These are phyloP conservation scores for Lagenidium sp. DNA, from an alignment of 352 stramenopile genomes.

Conservation along the genomic window DNA sequence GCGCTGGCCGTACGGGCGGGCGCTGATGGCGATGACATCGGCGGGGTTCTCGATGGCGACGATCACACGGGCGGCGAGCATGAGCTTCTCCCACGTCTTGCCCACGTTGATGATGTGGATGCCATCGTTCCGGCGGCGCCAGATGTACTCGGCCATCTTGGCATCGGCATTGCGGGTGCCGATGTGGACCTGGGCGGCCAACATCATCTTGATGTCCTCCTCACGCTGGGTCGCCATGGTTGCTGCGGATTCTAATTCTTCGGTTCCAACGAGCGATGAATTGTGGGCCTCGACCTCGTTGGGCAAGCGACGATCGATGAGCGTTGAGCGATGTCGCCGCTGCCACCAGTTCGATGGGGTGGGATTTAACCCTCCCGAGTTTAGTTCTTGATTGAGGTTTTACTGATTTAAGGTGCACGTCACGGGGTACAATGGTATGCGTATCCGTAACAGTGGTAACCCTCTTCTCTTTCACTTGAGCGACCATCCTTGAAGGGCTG, in stretches of 20 bases:
- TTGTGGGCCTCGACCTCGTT: constrained; percentile 17
- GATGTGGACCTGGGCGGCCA: constrained; percentile 99
- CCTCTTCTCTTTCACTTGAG: too few species aligned
- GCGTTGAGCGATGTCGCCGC: background rate
- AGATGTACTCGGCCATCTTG: constrained; percentile 99
- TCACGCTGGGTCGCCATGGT: constrained; percentile 89
- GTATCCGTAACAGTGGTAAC: too few species aligned
- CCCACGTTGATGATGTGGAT: constrained; percentile 99
- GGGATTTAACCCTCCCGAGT: too few species aligned
- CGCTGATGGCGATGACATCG: constrained; percentile 99
- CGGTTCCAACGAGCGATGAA: constrained; percentile 49
- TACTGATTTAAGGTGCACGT: constrained; percentile 5
- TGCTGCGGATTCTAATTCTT: constrained; percentile 20
- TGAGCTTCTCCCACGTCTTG: constrained; percentile 99
- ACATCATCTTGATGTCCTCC: constrained; percentile 99
- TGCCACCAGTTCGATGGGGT: constrained; percentile 1
- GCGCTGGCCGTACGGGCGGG: constrained; percentile 98
- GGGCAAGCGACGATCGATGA: background rate
- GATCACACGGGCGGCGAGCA: constrained; percentile 99
- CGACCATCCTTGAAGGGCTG: too few species aligned
- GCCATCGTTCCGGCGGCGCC: constrained; percentile 96
- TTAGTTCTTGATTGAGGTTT: too few species aligned
- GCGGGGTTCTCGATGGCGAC: constrained; percentile 99
- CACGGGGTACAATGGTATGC: too few species aligned
- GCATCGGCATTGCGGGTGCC: constrained; percentile 98